A percentile compares a stretch with the other conserved stretches of the same genome.
Evolutionary conservation across 2,329 filamentous ascomycete species (phyloP).

Genomic region (Colletotrichum sp.): DNA sequence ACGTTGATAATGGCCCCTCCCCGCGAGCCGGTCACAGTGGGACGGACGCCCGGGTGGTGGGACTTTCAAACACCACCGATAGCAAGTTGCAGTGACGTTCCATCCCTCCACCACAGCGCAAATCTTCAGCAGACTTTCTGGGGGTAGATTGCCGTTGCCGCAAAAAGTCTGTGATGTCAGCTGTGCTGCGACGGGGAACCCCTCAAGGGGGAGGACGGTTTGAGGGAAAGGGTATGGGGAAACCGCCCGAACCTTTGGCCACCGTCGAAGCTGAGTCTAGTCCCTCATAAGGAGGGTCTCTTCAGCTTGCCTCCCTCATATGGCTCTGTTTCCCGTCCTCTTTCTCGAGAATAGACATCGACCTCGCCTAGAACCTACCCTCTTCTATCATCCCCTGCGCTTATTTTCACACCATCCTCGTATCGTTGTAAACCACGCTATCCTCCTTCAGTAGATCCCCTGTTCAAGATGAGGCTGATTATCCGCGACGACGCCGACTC

Average conservation of each 20-base stretch:
- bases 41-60: constrained; percentile 4
- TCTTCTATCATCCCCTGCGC: background rate
- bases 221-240: background rate
- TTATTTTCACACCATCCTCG: background rate
- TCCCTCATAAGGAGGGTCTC: constrained; percentile 15
- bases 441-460: constrained; percentile 23
- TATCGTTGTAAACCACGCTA: constrained; percentile 14
- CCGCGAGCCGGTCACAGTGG: background rate
- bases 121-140: constrained; percentile 13
- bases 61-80: constrained; percentile 16
- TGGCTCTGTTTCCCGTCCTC: background rate
- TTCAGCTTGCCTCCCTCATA: background rate
- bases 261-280: background rate
- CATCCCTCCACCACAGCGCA: constrained; percentile 19
- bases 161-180: constrained; percentile 19
- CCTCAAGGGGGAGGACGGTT: background rate
- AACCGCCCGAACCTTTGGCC: background rate
- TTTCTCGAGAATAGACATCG: background rate
- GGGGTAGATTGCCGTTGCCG: background rate
- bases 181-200: constrained; percentile 1
- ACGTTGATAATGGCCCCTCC: constrained; percentile 14
- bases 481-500: constrained; percentile 74
- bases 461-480: constrained; percentile 75
- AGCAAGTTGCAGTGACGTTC: constrained; percentile 21
- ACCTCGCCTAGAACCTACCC: background rate